Evolutionary conservation across 116 monocot species (phyloP).

Genomic region (Dioscorea cayenensis): DNA sequence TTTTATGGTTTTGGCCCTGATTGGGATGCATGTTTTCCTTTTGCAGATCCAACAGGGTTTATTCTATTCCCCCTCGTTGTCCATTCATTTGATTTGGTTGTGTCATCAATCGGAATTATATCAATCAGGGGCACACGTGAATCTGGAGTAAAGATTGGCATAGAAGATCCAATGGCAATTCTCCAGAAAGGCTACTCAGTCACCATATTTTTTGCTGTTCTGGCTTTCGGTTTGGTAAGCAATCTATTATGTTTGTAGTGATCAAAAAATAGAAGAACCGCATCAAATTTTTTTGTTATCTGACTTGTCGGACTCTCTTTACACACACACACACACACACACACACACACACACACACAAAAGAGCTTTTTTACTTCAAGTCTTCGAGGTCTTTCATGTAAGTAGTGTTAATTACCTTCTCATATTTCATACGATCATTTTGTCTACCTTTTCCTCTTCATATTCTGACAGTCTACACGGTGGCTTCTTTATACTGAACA

Average conservation of each 20-base stretch:
- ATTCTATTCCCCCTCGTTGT: constrained; percentile 75
- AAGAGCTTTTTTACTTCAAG: not conserved
- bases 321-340: too few relatives aligned
- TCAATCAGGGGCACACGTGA: constrained; percentile 62
- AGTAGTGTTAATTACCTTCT: not conserved
- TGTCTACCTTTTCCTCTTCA: not conserved
- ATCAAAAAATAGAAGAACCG: not conserved
- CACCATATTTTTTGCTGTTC: constrained; percentile 79
- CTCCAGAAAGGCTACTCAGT: constrained; percentile 97
- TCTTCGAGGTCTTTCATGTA: not conserved
- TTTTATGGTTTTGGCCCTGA: not conserved
- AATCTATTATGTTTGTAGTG: not conserved
- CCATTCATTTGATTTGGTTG: constrained; percentile 69
- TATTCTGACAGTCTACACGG: constrained; percentile 66
- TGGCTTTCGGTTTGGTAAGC: constrained; percentile 90
- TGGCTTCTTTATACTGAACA: constrained; percentile 97
- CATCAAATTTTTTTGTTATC: not conserved
- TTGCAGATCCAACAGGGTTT: constrained; percentile 68
- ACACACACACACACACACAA: too few relatives aligned
- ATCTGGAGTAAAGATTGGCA: constrained; percentile 23
- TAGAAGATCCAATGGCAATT: constrained; percentile 86
- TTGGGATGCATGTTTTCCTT: not conserved
- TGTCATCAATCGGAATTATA: constrained; percentile 60
- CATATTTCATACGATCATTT: not conserved
- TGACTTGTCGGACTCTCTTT: not conserved